These are phyloP conservation scores for Vigna reflexopilosa DNA, from an alignment of 306 rosid species.

Conservation along the genomic window DNA sequence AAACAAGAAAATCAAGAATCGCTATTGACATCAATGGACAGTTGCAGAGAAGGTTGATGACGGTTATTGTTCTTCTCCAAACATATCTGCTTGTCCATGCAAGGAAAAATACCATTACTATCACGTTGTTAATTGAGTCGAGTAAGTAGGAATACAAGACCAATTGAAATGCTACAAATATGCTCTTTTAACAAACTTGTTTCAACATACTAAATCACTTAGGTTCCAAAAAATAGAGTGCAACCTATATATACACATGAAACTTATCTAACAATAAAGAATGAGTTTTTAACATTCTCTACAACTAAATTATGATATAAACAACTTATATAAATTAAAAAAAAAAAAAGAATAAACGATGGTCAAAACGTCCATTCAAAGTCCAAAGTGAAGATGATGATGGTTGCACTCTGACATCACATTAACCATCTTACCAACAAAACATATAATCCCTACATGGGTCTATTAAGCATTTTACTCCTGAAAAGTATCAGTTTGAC, in stretches of 20 bases:
- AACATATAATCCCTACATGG: conserved; percentile 2
- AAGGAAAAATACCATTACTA: conserved; percentile 34
- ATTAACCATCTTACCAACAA: not conserved
- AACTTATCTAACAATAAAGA: not conserved
- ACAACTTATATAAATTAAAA: not conserved
- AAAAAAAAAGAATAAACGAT: not conserved
- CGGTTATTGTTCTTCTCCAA: conserved; percentile 66
- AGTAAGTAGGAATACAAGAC: conserved; percentile 13
- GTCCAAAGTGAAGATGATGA: conserved; percentile 31
- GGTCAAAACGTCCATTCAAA: conserved; percentile 18
- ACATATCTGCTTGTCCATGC: conserved; percentile 66
- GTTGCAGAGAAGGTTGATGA: conserved; percentile 47
- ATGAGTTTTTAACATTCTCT: not conserved
- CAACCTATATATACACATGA: not conserved
- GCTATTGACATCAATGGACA: conserved; percentile 39
- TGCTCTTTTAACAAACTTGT: not conserved
- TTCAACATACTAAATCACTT: not conserved
- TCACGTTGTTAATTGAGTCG: conserved; percentile 3
- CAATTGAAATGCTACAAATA: not conserved
- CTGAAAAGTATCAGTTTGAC: conserved; percentile 5
- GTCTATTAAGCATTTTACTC: conserved; percentile 13
- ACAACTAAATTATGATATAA: conserved; percentile 19
- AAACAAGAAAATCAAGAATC: conserved; percentile 52
- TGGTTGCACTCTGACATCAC: not conserved
- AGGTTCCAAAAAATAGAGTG: not conserved